These are phyloP conservation scores for Sporobolomyces phaffii DNA, from an alignment of 768 basidiomycete species.

Conservation along the genomic window DNA sequence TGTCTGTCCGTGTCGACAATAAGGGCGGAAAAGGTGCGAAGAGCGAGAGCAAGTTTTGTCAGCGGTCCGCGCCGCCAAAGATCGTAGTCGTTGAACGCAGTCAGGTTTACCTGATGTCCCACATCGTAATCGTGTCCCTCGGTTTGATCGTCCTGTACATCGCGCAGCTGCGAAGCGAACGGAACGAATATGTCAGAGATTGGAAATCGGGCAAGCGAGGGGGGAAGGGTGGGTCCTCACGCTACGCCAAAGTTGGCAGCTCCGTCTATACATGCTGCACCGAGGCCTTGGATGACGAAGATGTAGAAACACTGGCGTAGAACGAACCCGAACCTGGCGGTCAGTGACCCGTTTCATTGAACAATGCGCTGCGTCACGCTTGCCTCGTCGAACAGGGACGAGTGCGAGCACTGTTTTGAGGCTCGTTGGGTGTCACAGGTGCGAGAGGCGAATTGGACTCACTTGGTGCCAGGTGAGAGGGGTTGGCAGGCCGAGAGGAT, in stretches of 20 bases:
- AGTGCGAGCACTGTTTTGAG: background rate
- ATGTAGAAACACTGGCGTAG: constrained; percentile 31
- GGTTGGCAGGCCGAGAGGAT: constrained; percentile 32
- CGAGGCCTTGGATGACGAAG: constrained; percentile 27
- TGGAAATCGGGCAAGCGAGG: background rate
- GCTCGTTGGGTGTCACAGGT: background rate
- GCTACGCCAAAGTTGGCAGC: constrained; percentile 38
- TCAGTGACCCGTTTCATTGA: background rate
- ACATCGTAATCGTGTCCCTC: constrained; percentile 25
- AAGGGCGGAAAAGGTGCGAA: too few species aligned
- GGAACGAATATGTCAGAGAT: background rate
- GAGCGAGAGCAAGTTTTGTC: too few species aligned
- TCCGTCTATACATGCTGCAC: constrained; percentile 27
- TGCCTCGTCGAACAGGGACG: background rate
- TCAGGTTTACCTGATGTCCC: constrained; percentile 21
- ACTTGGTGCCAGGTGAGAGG: constrained; percentile 32
- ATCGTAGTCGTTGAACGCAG: too few species aligned
- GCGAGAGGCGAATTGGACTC: background rate
- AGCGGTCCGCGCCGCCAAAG: too few species aligned
- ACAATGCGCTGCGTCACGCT: background rate
- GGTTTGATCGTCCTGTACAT: constrained; percentile 31
- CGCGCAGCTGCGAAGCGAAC: constrained; percentile 13
- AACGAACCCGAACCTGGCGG: too few species aligned
- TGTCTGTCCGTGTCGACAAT: too few species aligned
- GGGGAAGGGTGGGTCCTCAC: constrained; percentile 5